These are phyloP conservation scores for Penicillium sp. DNA, from an alignment of 2,329 filamentous ascomycete genomes.

Conservation along the genomic window DNA sequence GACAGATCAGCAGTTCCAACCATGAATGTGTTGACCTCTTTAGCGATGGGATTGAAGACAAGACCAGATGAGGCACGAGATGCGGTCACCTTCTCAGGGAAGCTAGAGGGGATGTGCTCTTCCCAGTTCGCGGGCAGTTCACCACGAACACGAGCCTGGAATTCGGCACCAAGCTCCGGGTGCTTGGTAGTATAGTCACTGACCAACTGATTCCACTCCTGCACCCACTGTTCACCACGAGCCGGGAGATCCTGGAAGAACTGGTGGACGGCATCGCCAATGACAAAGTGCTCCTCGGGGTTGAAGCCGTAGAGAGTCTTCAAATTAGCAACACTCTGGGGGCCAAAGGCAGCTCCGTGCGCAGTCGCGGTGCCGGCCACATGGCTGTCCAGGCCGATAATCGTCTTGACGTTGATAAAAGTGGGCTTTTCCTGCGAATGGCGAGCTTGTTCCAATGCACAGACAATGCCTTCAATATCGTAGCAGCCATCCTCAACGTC, in stretches of 20 bases:
- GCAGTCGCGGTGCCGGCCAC: constrained; percentile 51
- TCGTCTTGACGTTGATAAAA: constrained; percentile 60
- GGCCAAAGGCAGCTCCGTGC: constrained; percentile 60
- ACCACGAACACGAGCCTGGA: constrained; percentile 51
- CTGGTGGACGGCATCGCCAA: constrained; percentile 48
- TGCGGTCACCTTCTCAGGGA: constrained; percentile 53
- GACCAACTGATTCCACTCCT: constrained; percentile 52
- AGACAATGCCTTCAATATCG: constrained; percentile 51
- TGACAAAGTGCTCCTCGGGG: constrained; percentile 49
- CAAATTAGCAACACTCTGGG: constrained; percentile 56
- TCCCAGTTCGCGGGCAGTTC: constrained; percentile 53
- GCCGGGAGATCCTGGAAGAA: constrained; percentile 55
- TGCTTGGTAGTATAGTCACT: constrained; percentile 45
- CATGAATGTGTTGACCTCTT: constrained; percentile 51
- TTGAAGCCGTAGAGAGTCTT: constrained; percentile 55
- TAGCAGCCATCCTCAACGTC: constrained; percentile 56
- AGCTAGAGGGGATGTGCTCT: constrained; percentile 50
- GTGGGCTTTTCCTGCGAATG: constrained; percentile 52
- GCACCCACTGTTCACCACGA: constrained; percentile 49
- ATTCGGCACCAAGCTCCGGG: constrained; percentile 52
- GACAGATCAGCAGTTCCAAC: constrained; percentile 57
- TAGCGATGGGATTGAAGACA: constrained; percentile 55
- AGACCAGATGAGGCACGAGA: constrained; percentile 51
- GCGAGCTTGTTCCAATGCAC: constrained; percentile 50
- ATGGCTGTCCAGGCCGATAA: constrained; percentile 56